Base-by-base conservation (phyloP, 345 rosid genomes). In the Salix brachista region DNA sequence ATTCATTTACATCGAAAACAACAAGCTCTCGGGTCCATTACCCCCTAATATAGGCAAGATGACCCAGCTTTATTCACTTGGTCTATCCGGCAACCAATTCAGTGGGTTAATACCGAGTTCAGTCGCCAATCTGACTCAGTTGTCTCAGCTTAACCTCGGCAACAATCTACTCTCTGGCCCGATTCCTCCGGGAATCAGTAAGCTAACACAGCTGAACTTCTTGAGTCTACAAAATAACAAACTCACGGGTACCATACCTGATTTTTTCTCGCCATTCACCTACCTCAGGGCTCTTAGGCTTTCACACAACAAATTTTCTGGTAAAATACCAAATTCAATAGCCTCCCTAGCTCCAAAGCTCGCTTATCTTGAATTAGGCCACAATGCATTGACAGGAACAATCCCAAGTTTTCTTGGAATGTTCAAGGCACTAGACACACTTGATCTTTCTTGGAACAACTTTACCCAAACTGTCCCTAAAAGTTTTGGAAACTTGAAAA, bases 21-120 rank as follows among this genome's bases (percentile, higher is more conserved):
- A 81, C 87, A 81, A 67, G 79, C 89, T 91, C 73, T 89, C 91
- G 44, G 98, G 98, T 79, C 88, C 67, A 32, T 37, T 88, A 30
- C 94, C 97, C 4, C 61, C 19, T 0, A 77, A 77, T 37, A 78
- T 90, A 66, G 94, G 95, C 56, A 66, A 72, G 71, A 32, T 91
- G 52, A 78, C 79, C 56, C 89, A 83, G 10, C 71, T 94, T 0
- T 75, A 65, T 8, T 89, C 81, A 1, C 77, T 90, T 6, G 83
- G 91, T 80, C 69, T 91, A 0, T 67, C 60, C 0, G 94, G 98
- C 17, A 94, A 91, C 72, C 87, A 75, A 60, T 88, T 94, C 70
- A 71, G 86, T 12, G 97, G 98, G 52, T 65, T 86, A 3, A 87
- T 91, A 19, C 98, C 95, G 14, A 81, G 71, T 78, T 85, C 98